A percentile compares a stretch with the other conserved stretches of the same genome.
Conservation (phyloP, 2,329 filamentous ascomycete species). For the Pseudogymnoascus sp. region DNA sequence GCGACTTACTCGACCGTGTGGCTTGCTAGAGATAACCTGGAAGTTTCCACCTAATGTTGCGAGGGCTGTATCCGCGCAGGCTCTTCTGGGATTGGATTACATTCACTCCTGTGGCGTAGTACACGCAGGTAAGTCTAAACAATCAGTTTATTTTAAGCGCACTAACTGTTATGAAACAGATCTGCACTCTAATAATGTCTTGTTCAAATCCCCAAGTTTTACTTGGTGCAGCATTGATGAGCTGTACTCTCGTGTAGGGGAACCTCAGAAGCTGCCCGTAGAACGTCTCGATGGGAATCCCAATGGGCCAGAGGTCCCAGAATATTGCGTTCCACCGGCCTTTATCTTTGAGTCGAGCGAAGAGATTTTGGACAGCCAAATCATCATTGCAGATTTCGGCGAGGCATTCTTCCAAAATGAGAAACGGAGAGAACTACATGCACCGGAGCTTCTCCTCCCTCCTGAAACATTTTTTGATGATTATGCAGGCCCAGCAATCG, state of each 20-base stretch:
- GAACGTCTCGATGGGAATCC: neutral
- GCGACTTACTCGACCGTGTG: too few relatives aligned
- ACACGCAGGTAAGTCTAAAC: neutral
- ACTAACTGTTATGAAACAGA: neutral
- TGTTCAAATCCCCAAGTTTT: neutral
- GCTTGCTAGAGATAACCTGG: too few relatives aligned
- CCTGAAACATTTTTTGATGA: neutral
- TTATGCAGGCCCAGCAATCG: neutral
- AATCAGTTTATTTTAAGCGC: neutral
- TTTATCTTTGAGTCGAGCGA: neutral
- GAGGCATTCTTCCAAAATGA: neutral
- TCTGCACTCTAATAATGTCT: neutral
- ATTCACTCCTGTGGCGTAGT: too few relatives aligned
- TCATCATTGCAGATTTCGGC: neutral
- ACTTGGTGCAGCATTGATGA: neutral
- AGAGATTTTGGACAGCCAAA: neutral
- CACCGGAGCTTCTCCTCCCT: neutral
- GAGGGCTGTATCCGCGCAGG: too few relatives aligned
- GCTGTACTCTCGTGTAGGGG: neutral
- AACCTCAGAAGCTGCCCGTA: neutral
- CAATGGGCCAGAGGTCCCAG: neutral
- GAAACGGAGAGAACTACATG: neutral
- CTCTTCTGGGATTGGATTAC: too few relatives aligned
- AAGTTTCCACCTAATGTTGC: too few relatives aligned
- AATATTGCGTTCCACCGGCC: neutral